phyloP scores from a whole-genome alignment of 306 rosid species.

The Quercus cerris region DNA sequence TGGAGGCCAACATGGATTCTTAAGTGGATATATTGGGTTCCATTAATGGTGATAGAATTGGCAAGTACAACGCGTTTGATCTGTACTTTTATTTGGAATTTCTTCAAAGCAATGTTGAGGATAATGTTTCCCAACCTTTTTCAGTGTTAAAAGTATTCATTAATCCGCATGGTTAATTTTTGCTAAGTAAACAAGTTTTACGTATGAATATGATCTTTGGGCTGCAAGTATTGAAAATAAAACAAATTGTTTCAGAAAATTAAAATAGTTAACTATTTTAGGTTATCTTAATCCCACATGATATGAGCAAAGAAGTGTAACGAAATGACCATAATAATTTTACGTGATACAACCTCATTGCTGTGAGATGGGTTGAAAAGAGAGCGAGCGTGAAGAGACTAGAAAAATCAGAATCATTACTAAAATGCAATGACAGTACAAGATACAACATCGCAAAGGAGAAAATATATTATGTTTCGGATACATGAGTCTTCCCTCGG shows the following conservation, averaged over 20 bases:
- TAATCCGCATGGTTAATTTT: neutral
- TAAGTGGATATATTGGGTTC: conserved; percentile 21
- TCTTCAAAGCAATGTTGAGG: neutral
- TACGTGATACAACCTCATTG: no score
- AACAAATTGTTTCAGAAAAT: neutral
- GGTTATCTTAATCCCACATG: no score
- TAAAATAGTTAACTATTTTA: neutral
- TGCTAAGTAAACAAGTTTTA: neutral
- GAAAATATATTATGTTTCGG: no score
- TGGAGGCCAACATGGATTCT: conserved; percentile 28
- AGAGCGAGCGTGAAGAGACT: no score
- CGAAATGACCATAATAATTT: no score
- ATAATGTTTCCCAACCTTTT: neutral
- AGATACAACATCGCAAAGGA: no score
- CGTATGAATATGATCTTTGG: neutral
- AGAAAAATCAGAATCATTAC: no score
- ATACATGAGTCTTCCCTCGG: no score
- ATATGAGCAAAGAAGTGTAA: no score
- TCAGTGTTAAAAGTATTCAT: neutral
- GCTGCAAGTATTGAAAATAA: neutral
- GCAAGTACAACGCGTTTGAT: neutral
- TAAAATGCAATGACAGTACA: no score
- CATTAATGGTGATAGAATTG: conserved; percentile 2
- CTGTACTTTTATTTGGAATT: neutral
- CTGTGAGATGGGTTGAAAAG: no score